Percentiles rank a stretch among this genome's conserved stretches.
These are phyloP conservation scores for Macadamia tetraphylla DNA, from an alignment of 164 flowering plant genomes.

Conservation along the genomic window DNA sequence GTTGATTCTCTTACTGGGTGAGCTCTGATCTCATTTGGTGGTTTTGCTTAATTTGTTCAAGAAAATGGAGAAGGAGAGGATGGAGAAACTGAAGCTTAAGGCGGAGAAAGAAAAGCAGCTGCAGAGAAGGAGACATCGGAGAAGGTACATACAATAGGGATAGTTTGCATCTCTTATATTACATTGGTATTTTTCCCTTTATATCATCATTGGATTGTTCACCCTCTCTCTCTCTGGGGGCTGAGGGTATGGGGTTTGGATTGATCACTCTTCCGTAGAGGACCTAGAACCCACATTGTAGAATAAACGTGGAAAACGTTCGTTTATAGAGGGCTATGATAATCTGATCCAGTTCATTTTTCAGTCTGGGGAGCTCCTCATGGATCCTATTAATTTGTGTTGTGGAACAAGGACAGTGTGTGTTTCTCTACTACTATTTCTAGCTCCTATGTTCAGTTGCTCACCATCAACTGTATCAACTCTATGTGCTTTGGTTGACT, in stretches of 20 bases:
- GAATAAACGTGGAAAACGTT: neutral
- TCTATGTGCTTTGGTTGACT: neutral
- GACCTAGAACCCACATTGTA: too few species aligned
- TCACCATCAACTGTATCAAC: too few species aligned
- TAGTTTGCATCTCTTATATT: too few species aligned
- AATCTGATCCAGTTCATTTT: too few species aligned
- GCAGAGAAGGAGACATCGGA: conserved; percentile 29
- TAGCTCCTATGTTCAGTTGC: neutral
- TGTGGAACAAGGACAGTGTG: neutral
- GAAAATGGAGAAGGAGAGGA: conserved; percentile 61
- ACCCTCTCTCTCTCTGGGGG: too few species aligned
- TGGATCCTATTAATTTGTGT: too few species aligned
- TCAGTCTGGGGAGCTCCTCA: neutral
- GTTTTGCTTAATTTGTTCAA: conserved; percentile 10
- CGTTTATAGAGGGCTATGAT: neutral
- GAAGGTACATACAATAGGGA: conserved; percentile 5
- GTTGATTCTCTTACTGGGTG: neutral
- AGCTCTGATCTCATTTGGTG: neutral
- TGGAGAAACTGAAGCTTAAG: conserved; percentile 44
- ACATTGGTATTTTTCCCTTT: too few species aligned
- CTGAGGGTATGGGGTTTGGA: too few species aligned
- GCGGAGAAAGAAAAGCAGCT: conserved; percentile 35
- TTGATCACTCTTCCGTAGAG: too few species aligned
- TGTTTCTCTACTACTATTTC: neutral
- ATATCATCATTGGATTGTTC: too few species aligned